A percentile compares a stretch with the other conserved stretches of the same genome.
phyloP scores from a whole-genome alignment of 78 protist species.

The Acrasis kona region DNA sequence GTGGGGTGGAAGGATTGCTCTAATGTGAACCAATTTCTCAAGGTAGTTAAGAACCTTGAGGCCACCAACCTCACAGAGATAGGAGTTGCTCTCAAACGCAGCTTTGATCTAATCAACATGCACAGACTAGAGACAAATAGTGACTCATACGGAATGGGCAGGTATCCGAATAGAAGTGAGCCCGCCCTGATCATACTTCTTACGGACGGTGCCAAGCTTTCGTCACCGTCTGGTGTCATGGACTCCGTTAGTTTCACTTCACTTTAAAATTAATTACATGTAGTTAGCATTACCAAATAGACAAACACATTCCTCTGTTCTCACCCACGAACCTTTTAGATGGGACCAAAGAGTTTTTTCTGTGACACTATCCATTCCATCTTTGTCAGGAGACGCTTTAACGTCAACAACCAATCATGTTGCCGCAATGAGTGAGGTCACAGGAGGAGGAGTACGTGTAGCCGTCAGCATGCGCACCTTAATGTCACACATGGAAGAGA shows the following conservation, averaged over 20 bases:
- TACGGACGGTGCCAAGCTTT: neutral
- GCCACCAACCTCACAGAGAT: neutral
- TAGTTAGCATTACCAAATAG: neutral
- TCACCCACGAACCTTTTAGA: neutral
- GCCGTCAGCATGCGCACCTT: neutral
- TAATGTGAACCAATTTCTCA: neutral
- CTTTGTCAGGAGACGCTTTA: neutral
- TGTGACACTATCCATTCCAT: neutral
- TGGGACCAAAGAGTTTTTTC: slow-evolving; percentile 1
- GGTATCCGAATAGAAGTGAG: neutral
- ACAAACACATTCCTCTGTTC: neutral
- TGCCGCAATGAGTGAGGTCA: neutral
- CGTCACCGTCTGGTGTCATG: neutral
- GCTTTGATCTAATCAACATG: neutral
- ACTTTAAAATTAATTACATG: neutral
- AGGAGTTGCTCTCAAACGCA: neutral
- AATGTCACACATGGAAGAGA: neutral
- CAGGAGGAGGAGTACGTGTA: neutral
- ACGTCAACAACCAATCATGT: neutral
- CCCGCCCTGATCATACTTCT: neutral
- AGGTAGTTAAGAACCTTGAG: neutral
- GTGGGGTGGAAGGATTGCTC: neutral
- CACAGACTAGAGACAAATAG: neutral
- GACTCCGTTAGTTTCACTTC: neutral
- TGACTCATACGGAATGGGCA: neutral